A percentile compares a stretch with the other conserved stretches of the same genome.
These are phyloP conservation scores for Boletales sp. DNA, from an alignment of 768 basidiomycete species.

Conservation along the genomic window DNA sequence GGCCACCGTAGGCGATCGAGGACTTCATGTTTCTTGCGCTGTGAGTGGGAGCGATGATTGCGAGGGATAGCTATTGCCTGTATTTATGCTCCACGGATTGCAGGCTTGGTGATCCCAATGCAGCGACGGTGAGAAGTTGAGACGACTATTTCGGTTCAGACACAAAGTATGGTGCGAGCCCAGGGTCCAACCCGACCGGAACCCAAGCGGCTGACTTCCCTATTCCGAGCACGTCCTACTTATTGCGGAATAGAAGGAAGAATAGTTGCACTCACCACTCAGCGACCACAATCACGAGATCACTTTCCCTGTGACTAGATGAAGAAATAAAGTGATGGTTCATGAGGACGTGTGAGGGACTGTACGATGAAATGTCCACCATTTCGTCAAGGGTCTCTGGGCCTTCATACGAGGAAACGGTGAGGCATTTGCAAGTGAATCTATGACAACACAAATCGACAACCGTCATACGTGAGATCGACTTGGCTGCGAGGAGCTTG, in stretches of 20 bases:
- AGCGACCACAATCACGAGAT: not conserved
- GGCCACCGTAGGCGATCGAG: not conserved
- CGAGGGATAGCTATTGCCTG: not conserved
- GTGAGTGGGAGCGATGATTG: not conserved
- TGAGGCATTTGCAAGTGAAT: too few relatives aligned
- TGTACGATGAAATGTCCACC: too few relatives aligned
- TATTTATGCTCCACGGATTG: slow-evolving; percentile 14
- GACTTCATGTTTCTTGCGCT: slow-evolving; percentile 12
- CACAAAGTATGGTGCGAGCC: too few relatives aligned
- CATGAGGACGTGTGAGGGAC: too few relatives aligned
- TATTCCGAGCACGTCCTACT: not conserved
- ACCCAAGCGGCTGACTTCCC: not conserved
- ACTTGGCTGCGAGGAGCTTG: too few relatives aligned
- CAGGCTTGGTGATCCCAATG: too few relatives aligned
- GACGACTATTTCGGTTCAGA: too few relatives aligned
- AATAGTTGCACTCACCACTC: not conserved
- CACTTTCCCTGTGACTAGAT: not conserved
- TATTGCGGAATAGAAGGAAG: not conserved
- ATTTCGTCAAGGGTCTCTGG: too few relatives aligned
- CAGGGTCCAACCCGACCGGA: not conserved
- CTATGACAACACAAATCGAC: too few relatives aligned
- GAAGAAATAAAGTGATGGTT: not conserved
- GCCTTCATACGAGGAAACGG: too few relatives aligned
- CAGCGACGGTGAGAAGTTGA: too few relatives aligned
- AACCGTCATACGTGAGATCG: too few relatives aligned